Base-by-base conservation (phyloP, 805 yeast species). In the Danielia reshetovae region DNA sequence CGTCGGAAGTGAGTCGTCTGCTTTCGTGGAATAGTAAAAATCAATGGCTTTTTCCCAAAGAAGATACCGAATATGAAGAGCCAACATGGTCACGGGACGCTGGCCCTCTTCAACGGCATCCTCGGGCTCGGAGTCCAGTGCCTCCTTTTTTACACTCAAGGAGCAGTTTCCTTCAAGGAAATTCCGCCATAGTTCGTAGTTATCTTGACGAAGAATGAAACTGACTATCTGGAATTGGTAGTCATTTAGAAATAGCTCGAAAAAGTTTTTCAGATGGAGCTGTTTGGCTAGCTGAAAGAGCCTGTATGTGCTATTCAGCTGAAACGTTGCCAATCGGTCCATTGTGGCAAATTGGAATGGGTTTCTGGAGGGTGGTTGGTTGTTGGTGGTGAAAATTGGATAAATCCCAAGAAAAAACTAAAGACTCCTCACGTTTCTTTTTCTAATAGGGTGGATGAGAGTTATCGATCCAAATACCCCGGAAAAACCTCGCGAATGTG, bases 1-100 rank as follows among this genome's bases (percentile, higher is more conserved):
- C 28, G 18, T 11, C 18, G 23, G 18, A 8, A 19, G 14, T 8
- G 47, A 32, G 11, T 25, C 43, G 19, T 26, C 41, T n/a, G 32
- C 16, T 18, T 27, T 18, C 40, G 47, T 46, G 21, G 59, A 49
- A 40, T 60, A 71, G 44, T 57, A 65, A 42, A 52, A 61, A 49
- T 77, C 81, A 7, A 78, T 68, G 14, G 82, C 88, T 51, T 75
- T 78, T 48, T 83, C 89, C 77, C 85, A 84, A 16, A 84, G 60
- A 9, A 82, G 68, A 45, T 81, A 82, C 43, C 90, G 64, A 15
- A 82, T 59, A 42, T 76, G 82, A 30, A 82, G 61, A 5, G 87
- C 81, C 27, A 83, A 43, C 31, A 55, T 37, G 26, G 52, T 52
- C 15, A 62, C 40, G 17, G 65, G 56, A 14, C 47, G 51, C 10